Base-by-base conservation (phyloP, 345 rosid genomes). In the Arabidopsis arenosa region DNA sequence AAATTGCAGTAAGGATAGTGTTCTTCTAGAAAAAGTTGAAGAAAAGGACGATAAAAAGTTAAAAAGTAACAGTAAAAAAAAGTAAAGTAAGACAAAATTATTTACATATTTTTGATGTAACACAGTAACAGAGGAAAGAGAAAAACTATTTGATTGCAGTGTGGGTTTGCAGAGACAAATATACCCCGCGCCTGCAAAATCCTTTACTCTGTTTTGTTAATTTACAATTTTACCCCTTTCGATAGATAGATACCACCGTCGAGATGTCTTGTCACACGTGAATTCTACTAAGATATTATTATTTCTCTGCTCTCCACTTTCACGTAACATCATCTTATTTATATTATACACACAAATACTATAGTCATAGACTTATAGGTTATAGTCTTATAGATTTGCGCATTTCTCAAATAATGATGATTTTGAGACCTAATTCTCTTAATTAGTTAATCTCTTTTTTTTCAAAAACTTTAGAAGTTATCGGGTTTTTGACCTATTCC, bases 141-240 rank as follows among this genome's bases (percentile, higher is more conserved):
- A 51, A 49, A 33, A 67, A 32, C 44, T 55, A 56, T 58, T 59
- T 70, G 69, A 63, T 33, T 61, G 54, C 75, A 60, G 55, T 75
- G 23, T 54, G 55, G 51, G 14, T 53, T 43, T 15, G 68, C 80
- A 77, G 80, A 77, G 80, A 77, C 80, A 77, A 71, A 77, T 77
- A 77, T 77, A 77, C 80, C 76, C 80, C 76, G 76, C 72, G 71
- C 75, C 75, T 62, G 75, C 80, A 63, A 76, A 32, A 76, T 61
- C 75, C 71, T 63, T 62, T 33, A 75, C 75, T 68, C 75, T 14
- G 64, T 68, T 44, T 47, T 53, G 28, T 35, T 0, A 36, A 14
- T 32, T 69, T 44, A 54, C 70, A 1, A 7, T 43, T 15, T 35
- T 62, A 68, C 64, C 75, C 68, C 43, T 33, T 35, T 7, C 5